Conservation (phyloP, 495 filamentous ascomycete genomes). For the Clohesyomyces aquaticus region DNA sequence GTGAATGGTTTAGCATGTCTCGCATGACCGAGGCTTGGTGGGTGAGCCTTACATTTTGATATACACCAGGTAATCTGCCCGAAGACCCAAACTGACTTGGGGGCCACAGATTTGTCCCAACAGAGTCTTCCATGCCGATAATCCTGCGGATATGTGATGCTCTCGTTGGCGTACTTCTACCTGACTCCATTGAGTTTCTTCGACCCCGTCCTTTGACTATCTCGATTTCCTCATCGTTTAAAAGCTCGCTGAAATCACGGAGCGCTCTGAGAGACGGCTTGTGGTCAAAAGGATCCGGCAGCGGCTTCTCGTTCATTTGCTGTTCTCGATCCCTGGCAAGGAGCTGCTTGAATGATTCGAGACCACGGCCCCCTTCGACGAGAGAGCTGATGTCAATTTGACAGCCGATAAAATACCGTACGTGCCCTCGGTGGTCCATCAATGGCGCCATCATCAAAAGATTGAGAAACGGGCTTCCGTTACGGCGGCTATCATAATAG, state of each 20-base stretch:
- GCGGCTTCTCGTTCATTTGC: conserved; percentile 25
- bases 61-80: conserved; percentile 50
- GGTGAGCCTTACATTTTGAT: conserved; percentile 43
- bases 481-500: conserved; percentile 50
- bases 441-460: conserved; percentile 60
- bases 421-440: conserved; percentile 60
- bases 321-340: conserved; percentile 45
- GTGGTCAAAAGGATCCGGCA: conserved; percentile 17
- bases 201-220: conserved; percentile 25
- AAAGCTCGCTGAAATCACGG: conserved; percentile 41
- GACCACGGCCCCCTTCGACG: conserved; percentile 58
- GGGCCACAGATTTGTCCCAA: conserved; percentile 41
- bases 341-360: conserved; percentile 59
- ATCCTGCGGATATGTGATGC: conserved; percentile 28
- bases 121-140: conserved; percentile 42
- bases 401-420: conserved; percentile 65
- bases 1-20: conserved; percentile 8
- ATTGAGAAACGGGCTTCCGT: conserved; percentile 46
- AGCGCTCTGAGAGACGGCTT: conserved; percentile 34
- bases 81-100: conserved; percentile 37
- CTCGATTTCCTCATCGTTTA: conserved; percentile 47
- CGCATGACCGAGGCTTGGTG: too few relatives aligned
- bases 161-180: conserved; percentile 22
- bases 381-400: conserved; percentile 66
- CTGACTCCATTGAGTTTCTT: conserved; percentile 25